Percentiles rank a stretch among this genome's conserved stretches.
phyloP scores from a whole-genome alignment of 371 early-diverging fungal genomes.

The Caulochytrium protostelioides region DNA sequence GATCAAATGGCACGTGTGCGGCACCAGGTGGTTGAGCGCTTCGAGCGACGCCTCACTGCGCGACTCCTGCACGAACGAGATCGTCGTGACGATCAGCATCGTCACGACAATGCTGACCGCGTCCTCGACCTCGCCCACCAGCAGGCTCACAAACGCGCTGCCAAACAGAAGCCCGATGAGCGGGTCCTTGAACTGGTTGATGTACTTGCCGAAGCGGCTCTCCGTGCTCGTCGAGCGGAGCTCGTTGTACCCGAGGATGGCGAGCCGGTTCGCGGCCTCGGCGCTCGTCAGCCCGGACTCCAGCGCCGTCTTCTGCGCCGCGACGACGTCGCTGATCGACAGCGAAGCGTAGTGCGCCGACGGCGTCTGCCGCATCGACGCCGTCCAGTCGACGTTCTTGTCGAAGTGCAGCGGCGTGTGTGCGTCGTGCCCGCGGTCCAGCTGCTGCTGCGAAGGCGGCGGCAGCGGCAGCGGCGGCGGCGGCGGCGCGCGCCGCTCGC shows the following conservation, averaged over 20 bases:
- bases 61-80: slow-evolving; percentile 81
- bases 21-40: slow-evolving; percentile 65
- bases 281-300: neutral
- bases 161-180: slow-evolving; percentile 69
- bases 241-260: slow-evolving; percentile 1
- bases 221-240: neutral
- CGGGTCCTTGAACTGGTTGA: slow-evolving; percentile 59
- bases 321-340: slow-evolving; percentile 1
- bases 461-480: too few relatives aligned
- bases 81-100: neutral
- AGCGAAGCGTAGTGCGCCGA: slow-evolving; percentile 3
- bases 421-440: too few relatives aligned
- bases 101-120: slow-evolving; percentile 54
- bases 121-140: slow-evolving; percentile 76
- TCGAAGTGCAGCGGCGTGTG: too few relatives aligned
- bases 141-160: slow-evolving; percentile 57
- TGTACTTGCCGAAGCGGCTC: slow-evolving; percentile 23
- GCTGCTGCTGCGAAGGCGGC: too few relatives aligned
- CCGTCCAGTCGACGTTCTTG: too few relatives aligned
- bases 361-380: slow-evolving; percentile 1
- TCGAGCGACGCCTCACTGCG: slow-evolving; percentile 64
- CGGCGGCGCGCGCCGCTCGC: too few relatives aligned
- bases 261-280: slow-evolving; percentile 1
- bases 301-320: neutral
- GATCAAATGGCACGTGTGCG: slow-evolving; percentile 56